A percentile compares a stretch with the other conserved stretches of the same genome.
These are phyloP conservation scores for Saturnispora ahearnii DNA, from an alignment of 805 yeast species.

Conservation along the genomic window DNA sequence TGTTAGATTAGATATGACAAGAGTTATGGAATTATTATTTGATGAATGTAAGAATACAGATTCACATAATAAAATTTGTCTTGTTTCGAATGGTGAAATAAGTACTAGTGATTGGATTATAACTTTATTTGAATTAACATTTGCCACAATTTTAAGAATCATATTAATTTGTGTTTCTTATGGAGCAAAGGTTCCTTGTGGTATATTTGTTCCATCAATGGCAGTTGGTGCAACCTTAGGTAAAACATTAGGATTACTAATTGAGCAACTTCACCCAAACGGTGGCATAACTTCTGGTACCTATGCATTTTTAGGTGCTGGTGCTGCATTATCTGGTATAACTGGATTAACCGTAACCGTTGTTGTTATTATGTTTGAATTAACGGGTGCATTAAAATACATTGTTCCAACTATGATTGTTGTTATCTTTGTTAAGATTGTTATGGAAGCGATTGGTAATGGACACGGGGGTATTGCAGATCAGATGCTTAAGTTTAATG, in stretches of 20 bases:
- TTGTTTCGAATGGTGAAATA: conserved; percentile 10
- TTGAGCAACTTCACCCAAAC: conserved; percentile 35
- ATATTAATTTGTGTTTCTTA: conserved; percentile 73
- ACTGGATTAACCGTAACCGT: conserved; percentile 89
- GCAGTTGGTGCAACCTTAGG: conserved; percentile 95
- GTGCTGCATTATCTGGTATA: conserved; percentile 88
- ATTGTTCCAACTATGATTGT: conserved; percentile 95
- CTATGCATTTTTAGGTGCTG: conserved; percentile 93
- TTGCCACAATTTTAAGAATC: conserved; percentile 69
- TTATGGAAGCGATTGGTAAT: conserved; percentile 68
- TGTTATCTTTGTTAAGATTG: conserved; percentile 75
- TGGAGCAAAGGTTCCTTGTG: conserved; percentile 95
- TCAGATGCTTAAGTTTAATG: conserved; percentile 83
- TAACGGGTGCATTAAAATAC: conserved; percentile 89
- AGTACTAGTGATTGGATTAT: conserved; percentile 17
- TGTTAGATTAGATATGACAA: conserved; percentile 85
- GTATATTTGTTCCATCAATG: conserved; percentile 94
- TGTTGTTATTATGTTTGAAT: conserved; percentile 89
- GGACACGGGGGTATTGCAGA: conserved; percentile 85
- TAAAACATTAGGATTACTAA: conserved; percentile 68
- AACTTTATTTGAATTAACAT: conserved; percentile 40
- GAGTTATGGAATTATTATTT: conserved; percentile 82
- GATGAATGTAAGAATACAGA: conserved; percentile 33
- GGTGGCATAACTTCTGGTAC: conserved; percentile 83
- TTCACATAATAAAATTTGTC: neutral